Conservation (phyloP, 148 eudicot species). For the Silene latifolia region DNA sequence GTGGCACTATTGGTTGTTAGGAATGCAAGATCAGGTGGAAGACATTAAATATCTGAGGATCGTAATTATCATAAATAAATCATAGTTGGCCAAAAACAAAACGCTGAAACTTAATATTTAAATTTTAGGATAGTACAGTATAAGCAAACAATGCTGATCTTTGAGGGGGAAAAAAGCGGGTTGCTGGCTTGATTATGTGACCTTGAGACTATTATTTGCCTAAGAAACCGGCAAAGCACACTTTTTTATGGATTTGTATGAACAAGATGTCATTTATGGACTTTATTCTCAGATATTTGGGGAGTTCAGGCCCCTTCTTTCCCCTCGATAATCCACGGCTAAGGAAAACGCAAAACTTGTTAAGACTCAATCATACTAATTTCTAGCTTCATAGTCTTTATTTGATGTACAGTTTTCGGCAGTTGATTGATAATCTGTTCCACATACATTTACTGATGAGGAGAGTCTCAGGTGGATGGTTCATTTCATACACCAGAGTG, state of each 20-base stretch:
- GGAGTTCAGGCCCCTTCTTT: too few relatives aligned
- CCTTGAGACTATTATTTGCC: too few relatives aligned
- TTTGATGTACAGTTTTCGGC: background rate
- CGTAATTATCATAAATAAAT: background rate
- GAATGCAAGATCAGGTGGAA: background rate
- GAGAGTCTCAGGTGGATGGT: constrained; percentile 98
- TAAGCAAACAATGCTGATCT: background rate
- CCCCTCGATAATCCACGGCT: too few relatives aligned
- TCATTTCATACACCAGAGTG: constrained; percentile 99
- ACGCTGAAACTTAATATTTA: background rate
- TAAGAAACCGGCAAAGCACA: too few relatives aligned
- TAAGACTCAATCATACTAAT: background rate
- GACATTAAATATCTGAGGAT: background rate
- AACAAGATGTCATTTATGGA: too few relatives aligned
- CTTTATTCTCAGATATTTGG: too few relatives aligned
- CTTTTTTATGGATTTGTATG: too few relatives aligned
- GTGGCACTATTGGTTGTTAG: constrained; percentile 8
- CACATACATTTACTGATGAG: constrained; percentile 67
- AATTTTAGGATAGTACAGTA: background rate
- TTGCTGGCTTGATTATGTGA: too few relatives aligned
- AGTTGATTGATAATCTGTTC: constrained; percentile 9
- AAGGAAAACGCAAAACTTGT: background rate
- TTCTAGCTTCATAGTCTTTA: background rate
- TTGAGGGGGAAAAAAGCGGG: too few relatives aligned
- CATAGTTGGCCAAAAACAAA: background rate